Evolutionary conservation across 192 early-diverging fungal genomes (phyloP).

Genomic region (Geranomyces michiganensis): DNA sequence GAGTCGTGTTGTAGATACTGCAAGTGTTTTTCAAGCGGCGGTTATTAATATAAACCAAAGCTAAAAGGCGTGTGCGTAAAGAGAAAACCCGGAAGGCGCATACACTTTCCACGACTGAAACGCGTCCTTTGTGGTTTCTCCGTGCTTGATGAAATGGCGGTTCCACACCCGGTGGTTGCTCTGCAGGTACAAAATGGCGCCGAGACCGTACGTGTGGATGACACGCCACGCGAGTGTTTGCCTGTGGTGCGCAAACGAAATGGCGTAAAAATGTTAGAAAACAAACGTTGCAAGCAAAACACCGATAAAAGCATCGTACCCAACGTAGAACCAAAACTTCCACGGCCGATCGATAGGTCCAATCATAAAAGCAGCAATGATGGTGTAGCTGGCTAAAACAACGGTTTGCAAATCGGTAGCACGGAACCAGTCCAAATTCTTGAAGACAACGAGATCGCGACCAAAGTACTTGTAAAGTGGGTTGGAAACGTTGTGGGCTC

Average conservation of each 20-base stretch:
- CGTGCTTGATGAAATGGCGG: constrained; percentile 90
- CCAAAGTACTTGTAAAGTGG: constrained; percentile 60
- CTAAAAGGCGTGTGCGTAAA: too few relatives aligned
- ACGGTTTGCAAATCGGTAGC: constrained; percentile 81
- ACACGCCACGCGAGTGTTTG: constrained; percentile 89
- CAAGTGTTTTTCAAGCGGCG: too few relatives aligned
- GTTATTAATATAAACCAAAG: too few relatives aligned
- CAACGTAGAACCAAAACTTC: constrained; percentile 49
- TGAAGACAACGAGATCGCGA: constrained; percentile 84
- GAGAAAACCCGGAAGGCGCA: constrained; percentile 13
- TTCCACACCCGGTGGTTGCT: constrained; percentile 81
- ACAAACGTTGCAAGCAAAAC: background rate
- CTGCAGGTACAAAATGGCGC: constrained; percentile 78
- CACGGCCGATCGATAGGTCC: constrained; percentile 45
- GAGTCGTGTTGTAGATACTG: constrained; percentile 87
- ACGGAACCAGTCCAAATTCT: constrained; percentile 89
- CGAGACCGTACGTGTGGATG: constrained; percentile 80
- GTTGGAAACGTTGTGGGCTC: background rate
- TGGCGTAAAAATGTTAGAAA: too few relatives aligned
- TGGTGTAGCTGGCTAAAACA: constrained; percentile 74
- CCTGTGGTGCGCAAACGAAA: constrained; percentile 34
- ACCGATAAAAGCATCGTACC: constrained; percentile 27
- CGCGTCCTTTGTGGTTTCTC: constrained; percentile 83
- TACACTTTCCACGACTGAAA: constrained; percentile 94
- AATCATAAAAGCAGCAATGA: constrained; percentile 65